Base-by-base conservation (phyloP, 2,329 filamentous ascomycete species). In the Xylogone sp. region DNA sequence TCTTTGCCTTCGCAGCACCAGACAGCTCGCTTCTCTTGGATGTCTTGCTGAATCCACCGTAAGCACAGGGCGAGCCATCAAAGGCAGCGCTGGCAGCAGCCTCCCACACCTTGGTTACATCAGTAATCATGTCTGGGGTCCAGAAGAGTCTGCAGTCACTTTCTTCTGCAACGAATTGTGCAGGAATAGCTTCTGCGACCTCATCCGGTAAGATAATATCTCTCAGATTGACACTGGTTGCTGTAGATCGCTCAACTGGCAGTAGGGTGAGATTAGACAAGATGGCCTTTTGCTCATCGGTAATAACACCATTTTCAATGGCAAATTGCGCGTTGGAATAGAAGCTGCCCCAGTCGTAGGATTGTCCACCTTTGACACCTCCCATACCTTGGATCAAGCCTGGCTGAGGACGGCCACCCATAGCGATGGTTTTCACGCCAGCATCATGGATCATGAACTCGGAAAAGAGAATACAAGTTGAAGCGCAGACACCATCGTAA, bases 81-180 rank as follows among this genome's bases (percentile, higher is more conserved):
- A 72, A 77, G 1, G 69, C 67, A 1, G 69, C 62, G 5, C 65
- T 63, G 1, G 66, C 67, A 24, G 71, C 73, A 21, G 67, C 69
- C 24, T 67, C 68, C 83, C 83, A 86, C 29, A 81, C 60, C n/a
- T 66, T 69, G 2, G 70, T 71, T 2, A 78, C 72, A 52, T 82
- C 72, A 3, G 72, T 65, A 29, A 80, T 65, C 66, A 81, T 83
- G 2, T 71, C 65, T 16, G 71, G 62, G 2, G 82, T 83, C 53
- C 79, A 85, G 61, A 76, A 87, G 12, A 86, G 63, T 4, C 82
- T 71, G 56, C 83, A 87, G 57, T 83, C 78, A 1, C 83, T 78
- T 1, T 80, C 74, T 56, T 84, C 77, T 51, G 82, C 80, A 2
- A 78, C 66, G 59, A 86, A 87, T 57, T 87, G 84, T 16, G 77